Conservation (phyloP, 495 filamentous ascomycete genomes). For the Trichocladium uniseriatum region DNA sequence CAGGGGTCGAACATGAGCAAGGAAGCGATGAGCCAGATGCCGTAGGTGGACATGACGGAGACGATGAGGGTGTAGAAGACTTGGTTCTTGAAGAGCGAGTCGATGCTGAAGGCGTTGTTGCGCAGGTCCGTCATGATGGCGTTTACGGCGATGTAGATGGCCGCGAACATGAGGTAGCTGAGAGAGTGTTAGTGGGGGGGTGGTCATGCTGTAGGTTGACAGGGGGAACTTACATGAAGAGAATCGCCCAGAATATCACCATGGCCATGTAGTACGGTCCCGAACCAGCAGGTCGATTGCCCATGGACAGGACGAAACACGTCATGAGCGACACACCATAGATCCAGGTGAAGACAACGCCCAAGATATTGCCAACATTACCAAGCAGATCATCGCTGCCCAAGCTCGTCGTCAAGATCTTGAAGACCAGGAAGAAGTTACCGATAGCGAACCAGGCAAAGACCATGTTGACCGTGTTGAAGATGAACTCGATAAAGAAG, state of each 20-base stretch:
- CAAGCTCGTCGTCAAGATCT: conserved; percentile 85
- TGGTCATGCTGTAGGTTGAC: no score
- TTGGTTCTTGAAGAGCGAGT: conserved; percentile 70
- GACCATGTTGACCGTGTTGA: conserved; percentile 91
- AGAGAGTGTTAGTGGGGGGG: background rate
- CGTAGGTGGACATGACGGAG: conserved; percentile 81
- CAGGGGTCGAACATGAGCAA: conserved; percentile 97
- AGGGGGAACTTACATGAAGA: conserved; percentile 63
- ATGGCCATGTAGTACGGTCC: conserved; percentile 92
- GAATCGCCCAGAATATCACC: conserved; percentile 92
- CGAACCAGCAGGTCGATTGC: conserved; percentile 91
- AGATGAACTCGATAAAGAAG: conserved; percentile 86
- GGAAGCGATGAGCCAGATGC: conserved; percentile 86
- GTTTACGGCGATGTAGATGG: conserved; percentile 86
- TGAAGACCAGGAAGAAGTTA: conserved; percentile 99
- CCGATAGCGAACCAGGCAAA: conserved; percentile 99
- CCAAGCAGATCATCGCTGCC: conserved; percentile 58
- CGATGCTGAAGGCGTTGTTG: conserved; percentile 50
- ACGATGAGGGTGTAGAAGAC: conserved; percentile 92
- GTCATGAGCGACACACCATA: conserved; percentile 87
- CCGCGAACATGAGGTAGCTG: conserved; percentile 87
- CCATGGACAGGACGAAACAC: conserved; percentile 91
- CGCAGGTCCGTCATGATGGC: conserved; percentile 64
- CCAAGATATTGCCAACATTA: conserved; percentile 64
- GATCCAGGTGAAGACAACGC: conserved; percentile 90